Percentiles rank a stretch among this genome's conserved stretches.
These are phyloP conservation scores for Daldinia bambusicola DNA, from an alignment of 495 filamentous ascomycete species.

Conservation along the genomic window DNA sequence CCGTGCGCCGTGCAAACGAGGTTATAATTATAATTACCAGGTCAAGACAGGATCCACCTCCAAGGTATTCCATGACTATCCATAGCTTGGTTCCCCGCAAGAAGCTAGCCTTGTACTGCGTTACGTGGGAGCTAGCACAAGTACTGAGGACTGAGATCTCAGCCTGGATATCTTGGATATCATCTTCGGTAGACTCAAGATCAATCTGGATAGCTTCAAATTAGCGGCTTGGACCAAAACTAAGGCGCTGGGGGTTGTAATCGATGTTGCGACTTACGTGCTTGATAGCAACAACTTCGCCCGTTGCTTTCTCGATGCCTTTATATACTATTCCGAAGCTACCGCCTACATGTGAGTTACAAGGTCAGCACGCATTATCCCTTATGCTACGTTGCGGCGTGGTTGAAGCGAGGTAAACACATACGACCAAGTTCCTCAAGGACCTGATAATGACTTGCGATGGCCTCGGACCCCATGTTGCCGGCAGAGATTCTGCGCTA, in stretches of 20 bases:
- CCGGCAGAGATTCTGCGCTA: not conserved
- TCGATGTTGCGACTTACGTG: constrained; percentile 66
- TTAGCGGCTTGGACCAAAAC: constrained; percentile 30
- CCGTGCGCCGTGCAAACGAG: not conserved
- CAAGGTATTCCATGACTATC: constrained; percentile 99
- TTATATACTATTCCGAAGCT: constrained; percentile 98
- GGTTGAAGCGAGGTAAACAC: constrained; percentile 49
- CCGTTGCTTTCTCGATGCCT: constrained; percentile 84
- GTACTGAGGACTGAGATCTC: constrained; percentile 96
- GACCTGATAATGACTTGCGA: constrained; percentile 85
- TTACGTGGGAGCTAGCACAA: constrained; percentile 91
- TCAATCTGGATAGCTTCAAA: constrained; percentile 74
- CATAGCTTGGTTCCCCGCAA: constrained; percentile 93
- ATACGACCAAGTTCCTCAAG: constrained; percentile 92
- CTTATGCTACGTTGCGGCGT: not conserved
- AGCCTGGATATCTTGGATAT: constrained; percentile 97
- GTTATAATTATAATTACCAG: constrained; percentile 64
- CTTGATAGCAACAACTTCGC: constrained; percentile 91
- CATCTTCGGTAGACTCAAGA: constrained; percentile 96
- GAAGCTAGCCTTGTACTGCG: constrained; percentile 96
- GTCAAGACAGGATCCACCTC: constrained; percentile 92
- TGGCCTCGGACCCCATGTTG: constrained; percentile 68
- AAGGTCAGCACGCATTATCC: constrained; percentile 27
- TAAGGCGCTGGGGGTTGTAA: constrained; percentile 5
- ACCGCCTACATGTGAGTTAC: constrained; percentile 65